Conservation (phyloP, 2,329 filamentous ascomycete species). For the Chaetomium olivaceum region DNA sequence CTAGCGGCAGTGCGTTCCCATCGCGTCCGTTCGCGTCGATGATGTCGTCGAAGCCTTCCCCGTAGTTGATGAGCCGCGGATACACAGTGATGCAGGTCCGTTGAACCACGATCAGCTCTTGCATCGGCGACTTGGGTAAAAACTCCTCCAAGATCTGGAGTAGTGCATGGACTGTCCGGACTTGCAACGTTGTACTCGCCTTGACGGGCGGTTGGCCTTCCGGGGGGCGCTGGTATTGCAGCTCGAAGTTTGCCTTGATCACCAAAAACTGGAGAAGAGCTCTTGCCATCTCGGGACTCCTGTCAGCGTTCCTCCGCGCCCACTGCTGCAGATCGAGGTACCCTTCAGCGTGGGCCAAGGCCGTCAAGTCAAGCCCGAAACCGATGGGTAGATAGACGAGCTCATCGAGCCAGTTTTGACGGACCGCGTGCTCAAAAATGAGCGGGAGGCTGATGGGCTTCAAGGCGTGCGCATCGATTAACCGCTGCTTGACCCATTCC, state of each 20-base stretch:
- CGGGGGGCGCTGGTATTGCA: conserved; percentile 69
- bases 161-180: conserved; percentile 81
- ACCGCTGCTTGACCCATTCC: conserved; percentile 77
- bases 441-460: conserved; percentile 66
- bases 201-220: conserved; percentile 57
- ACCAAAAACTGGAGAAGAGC: conserved; percentile 77
- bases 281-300: conserved; percentile 66
- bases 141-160: conserved; percentile 77
- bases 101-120: conserved; percentile 78
- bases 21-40: conserved; percentile 82
- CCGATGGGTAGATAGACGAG: conserved; percentile 77
- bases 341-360: conserved; percentile 77
- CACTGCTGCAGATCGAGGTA: conserved; percentile 80
- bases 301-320: conserved; percentile 70
- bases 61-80: conserved; percentile 93
- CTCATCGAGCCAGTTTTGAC: conserved; percentile 81
- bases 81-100: conserved; percentile 89
- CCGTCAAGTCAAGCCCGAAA: conserved; percentile 84
- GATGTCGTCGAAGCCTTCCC: conserved; percentile 86
- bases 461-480: conserved; percentile 74
- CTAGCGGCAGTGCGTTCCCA: conserved; percentile 76
- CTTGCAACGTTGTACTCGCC: conserved; percentile 72
- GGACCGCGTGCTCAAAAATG: conserved; percentile 77
- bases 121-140: conserved; percentile 56
- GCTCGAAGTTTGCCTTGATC: conserved; percentile 82